Base-by-base conservation (phyloP, 805 yeast genomes). In the Zygoascus flipseniorum region DNA sequence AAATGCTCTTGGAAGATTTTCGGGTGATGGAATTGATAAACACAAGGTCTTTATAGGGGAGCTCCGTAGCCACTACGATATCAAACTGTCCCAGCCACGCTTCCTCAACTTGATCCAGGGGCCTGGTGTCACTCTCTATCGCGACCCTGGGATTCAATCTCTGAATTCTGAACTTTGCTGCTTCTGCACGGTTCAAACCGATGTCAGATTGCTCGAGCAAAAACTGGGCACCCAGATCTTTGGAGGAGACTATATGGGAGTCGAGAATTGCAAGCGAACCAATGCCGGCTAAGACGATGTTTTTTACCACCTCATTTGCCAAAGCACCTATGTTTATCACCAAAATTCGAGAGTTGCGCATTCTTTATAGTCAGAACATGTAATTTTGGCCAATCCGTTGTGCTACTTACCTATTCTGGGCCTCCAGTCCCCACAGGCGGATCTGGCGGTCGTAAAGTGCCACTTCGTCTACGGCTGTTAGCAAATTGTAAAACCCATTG, bases 401-500 rank as follows among this genome's bases (percentile, higher is more conserved):
- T 2, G n/a, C 11, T 5, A 50, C 60, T 19, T 48, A 57, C 60
- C 59, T 53, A 43, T 80, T 76, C 67, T 92, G 99, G 2, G 97
- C 95, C 32, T 86, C 95, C 65, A 93, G 74, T 1, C 99, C 99
- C 99, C 99, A 92, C 19, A 92, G 75, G 57, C 99, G 72, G 58
- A 92, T 90, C 69, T 92, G 99, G 55, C 99, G 79, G 69, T 92
- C 99, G 65, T 92, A 92, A 20, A 92, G 76, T 1, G 95, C 96
- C 54, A 90, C 81, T 65, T 90, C 97, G 62, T 89, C 97, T 69
- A 19, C 9, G 28, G 39, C 39, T 4, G 16, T 13, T 35, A 35
- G 4, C 39, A 13, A 35, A 35, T 35, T 35, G 16, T 35, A n/a
- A n/a, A n/a, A n/a, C n/a, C n/a, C n/a, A n/a, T n/a, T n/a, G n/a